Conservation (phyloP, 306 rosid species). For the Luffa acutangula region DNA sequence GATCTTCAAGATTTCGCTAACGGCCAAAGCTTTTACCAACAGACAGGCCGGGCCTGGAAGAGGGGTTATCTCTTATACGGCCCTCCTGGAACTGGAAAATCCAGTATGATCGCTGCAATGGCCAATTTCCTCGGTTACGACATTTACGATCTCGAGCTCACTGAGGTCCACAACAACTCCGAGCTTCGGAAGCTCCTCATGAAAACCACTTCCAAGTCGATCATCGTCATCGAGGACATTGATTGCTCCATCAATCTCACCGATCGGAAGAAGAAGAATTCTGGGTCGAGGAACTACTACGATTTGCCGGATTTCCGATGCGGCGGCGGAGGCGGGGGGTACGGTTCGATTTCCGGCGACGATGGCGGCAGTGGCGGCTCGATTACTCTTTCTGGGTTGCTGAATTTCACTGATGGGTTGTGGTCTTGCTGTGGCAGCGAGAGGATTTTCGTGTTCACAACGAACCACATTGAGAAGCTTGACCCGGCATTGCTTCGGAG, state of each 20-base stretch:
- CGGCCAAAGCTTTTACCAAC: slow-evolving; percentile 74
- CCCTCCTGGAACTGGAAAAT: slow-evolving; percentile 91
- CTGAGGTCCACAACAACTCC: slow-evolving; percentile 82
- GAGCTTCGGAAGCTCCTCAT: slow-evolving; percentile 76
- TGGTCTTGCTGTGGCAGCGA: slow-evolving; percentile 99
- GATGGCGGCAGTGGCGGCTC: slow-evolving; percentile 56
- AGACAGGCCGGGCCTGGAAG: slow-evolving; percentile 91
- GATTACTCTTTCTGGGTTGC: slow-evolving; percentile 75
- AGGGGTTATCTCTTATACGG: slow-evolving; percentile 85
- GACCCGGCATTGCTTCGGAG: slow-evolving; percentile 83
- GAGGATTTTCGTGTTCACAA: slow-evolving; percentile 85
- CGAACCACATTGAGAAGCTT: slow-evolving; percentile 93
- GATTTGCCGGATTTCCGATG: slow-evolving; percentile 11
- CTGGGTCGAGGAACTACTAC: slow-evolving; percentile 13
- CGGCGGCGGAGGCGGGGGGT: not conserved
- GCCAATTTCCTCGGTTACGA: slow-evolving; percentile 83
- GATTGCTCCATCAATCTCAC: slow-evolving; percentile 73
- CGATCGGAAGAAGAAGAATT: slow-evolving; percentile 31
- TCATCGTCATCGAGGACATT: slow-evolving; percentile 86
- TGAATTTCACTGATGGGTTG: slow-evolving; percentile 89
- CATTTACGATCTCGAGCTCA: slow-evolving; percentile 80
- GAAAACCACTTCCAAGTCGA: slow-evolving; percentile 87
- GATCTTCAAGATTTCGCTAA: slow-evolving; percentile 69
- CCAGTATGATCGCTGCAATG: slow-evolving; percentile 97
- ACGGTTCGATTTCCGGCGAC: slow-evolving; percentile 16